Conservation (phyloP, 2,329 filamentous ascomycete species). For the Aspergillus tamarii region DNA sequence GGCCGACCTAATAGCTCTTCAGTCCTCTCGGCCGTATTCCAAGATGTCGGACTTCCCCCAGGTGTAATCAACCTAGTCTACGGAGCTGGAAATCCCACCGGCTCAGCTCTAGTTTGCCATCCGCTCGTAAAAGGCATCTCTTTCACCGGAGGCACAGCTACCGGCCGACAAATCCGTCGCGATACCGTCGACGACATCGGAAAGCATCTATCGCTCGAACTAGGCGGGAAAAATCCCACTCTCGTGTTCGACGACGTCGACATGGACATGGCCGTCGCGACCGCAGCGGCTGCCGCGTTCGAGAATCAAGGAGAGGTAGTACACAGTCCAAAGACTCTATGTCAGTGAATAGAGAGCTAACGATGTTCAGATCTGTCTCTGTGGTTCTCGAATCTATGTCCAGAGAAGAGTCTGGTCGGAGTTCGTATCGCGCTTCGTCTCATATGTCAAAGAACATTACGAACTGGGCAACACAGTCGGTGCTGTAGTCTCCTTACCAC, state of each 20-base stretch:
- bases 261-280: slow-evolving; percentile 16
- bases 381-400: slow-evolving; percentile 67
- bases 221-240: slow-evolving; percentile 24
- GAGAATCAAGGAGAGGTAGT: slow-evolving; percentile 22
- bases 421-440: slow-evolving; percentile 59
- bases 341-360: not conserved
- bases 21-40: slow-evolving; percentile 22
- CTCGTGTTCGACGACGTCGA: slow-evolving; percentile 24
- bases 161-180: slow-evolving; percentile 22
- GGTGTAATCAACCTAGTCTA: slow-evolving; percentile 24
- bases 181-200: slow-evolving; percentile 26
- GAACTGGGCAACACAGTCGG: slow-evolving; percentile 61
- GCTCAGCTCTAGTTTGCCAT: slow-evolving; percentile 19
- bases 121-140: slow-evolving; percentile 21
- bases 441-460: slow-evolving; percentile 57
- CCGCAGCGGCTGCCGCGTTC: slow-evolving; percentile 21
- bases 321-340: too few species aligned
- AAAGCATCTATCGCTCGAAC: slow-evolving; percentile 24
- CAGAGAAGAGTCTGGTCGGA: slow-evolving; percentile 64
- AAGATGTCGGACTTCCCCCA: slow-evolving; percentile 17
- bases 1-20: not conserved
- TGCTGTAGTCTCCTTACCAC: slow-evolving; percentile 36
- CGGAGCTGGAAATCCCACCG: slow-evolving; percentile 17
- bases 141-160: slow-evolving; percentile 23
- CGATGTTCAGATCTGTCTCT: slow-evolving; percentile 49